Evolutionary conservation across 139 green algal genomes (phyloP).

Genomic region (Coccomyxa sp.): DNA sequence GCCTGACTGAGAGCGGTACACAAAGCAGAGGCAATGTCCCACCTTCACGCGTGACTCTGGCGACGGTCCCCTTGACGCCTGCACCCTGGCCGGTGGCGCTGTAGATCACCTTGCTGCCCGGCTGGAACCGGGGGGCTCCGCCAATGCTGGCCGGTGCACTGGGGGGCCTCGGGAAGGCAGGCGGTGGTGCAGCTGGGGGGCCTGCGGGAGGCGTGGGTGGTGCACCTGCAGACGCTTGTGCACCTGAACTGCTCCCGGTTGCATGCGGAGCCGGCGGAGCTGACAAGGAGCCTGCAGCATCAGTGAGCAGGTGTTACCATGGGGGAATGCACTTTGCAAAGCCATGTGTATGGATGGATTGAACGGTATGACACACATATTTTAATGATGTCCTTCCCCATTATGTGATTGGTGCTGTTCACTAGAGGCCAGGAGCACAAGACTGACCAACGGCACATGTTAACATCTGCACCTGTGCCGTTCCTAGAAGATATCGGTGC

Average conservation of each 20-base stretch:
- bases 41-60: not conserved
- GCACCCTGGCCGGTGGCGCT: not conserved
- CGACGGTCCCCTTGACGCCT: slow-evolving; percentile 12
- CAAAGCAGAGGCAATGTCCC: not conserved
- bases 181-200: not conserved
- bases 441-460: not conserved
- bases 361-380: too few relatives aligned
- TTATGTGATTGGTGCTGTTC: too few relatives aligned
- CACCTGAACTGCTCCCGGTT: not conserved
- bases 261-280: not conserved
- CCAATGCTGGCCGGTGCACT: slow-evolving; percentile 15
- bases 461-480: not conserved
- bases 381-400: too few relatives aligned
- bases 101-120: slow-evolving; percentile 7
- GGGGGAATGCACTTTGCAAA: too few relatives aligned
- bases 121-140: slow-evolving; percentile 5
- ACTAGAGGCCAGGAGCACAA: not conserved
- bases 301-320: not conserved
- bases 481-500: not conserved
- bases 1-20: too few relatives aligned
- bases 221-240: not conserved
- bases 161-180: not conserved
- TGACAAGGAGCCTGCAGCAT: not conserved
- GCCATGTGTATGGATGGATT: too few relatives aligned
- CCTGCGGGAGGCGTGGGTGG: not conserved